Evolutionary conservation across 495 filamentous ascomycete genomes (phyloP), one percentile per base, ranked within the genome.

Genomic region (Sabuloglossum arenarium): DNA sequence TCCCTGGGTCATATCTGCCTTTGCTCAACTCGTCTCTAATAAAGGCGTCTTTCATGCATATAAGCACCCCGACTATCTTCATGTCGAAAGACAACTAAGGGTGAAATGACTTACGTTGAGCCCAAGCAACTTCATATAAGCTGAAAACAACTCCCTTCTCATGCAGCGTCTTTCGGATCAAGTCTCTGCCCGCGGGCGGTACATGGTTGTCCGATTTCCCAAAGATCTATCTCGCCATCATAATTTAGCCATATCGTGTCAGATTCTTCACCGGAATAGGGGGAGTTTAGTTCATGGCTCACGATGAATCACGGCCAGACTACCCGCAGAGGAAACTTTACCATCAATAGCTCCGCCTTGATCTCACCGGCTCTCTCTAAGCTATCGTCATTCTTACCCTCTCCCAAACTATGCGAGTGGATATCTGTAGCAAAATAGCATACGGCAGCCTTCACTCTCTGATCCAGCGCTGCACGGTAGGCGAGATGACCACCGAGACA

Each of bases 21-120:
- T 95, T 97, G 64, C 82, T 88, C 47, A 89, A 72, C 69, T 97
- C 90, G 63, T 95, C 90, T n/a, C 90, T 78, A 63, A 97, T 94
- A 62, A 97, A 97, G 0, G 88, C 87, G 71, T 93, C 75, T 76
- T n/a, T n/a, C n/a, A n/a, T n/a, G n/a, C n/a, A n/a, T n/a, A n/a
- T n/a, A n/a, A n/a, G n/a, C n/a, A n/a, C n/a, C n/a, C n/a, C n/a
- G n/a, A 53, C 8, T 27, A 3, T 19, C 3, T 50, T 50, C n/a
- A 25, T 25, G 57, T 66, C 63, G 6, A 12, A 9, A 19, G 16
- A 4, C 0, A 73, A 69, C 63, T 71, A 73, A 2, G n/a, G n/a
- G n/a, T 23, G 53, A 24, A 19, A 37, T 23, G 56, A 76, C 78
- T 64, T 66, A 81, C 80, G 90, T 65, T 97, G 90, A 23, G 90